These are phyloP conservation scores for Lentinus brumalis DNA, from an alignment of 768 basidiomycete genomes.

Conservation along the genomic window DNA sequence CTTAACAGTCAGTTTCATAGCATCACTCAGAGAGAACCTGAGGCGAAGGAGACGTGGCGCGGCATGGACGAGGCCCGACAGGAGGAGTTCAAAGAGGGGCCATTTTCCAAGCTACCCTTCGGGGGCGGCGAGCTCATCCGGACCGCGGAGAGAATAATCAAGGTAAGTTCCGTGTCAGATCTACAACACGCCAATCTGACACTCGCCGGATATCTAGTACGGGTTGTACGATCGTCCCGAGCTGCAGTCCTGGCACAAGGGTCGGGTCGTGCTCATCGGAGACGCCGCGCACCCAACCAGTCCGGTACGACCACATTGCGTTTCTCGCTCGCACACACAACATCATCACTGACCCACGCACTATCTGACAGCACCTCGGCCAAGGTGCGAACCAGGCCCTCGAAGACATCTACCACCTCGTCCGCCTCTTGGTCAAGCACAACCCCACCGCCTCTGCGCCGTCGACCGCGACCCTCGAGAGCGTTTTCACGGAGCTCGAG, in stretches of 20 bases:
- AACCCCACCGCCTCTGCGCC: conserved; percentile 32
- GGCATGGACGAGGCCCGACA: conserved; percentile 33
- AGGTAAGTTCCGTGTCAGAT: conserved; percentile 4
- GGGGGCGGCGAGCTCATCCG: conserved; percentile 30
- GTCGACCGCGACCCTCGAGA: conserved; percentile 30
- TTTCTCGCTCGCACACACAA: neutral
- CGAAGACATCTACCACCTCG: conserved; percentile 42
- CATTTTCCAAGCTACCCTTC: conserved; percentile 27
- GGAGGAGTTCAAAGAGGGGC: conserved; percentile 26
- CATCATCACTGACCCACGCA: neutral
- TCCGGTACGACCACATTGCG: conserved; percentile 36
- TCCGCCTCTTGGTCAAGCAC: conserved; percentile 35
- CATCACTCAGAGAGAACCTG: conserved; percentile 39
- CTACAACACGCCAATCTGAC: too few species aligned
- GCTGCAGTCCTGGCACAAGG: conserved; percentile 42
- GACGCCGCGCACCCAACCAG: conserved; percentile 51
- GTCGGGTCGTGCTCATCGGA: conserved; percentile 44
- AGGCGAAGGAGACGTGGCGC: conserved; percentile 46
- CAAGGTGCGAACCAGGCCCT: conserved; percentile 50
- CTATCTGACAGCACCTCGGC: conserved; percentile 40
- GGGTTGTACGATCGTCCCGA: conserved; percentile 48
- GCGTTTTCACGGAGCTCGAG: conserved; percentile 39
- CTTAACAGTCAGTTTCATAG: conserved; percentile 18
- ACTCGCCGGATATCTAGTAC: conserved; percentile 27
- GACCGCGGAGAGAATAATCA: conserved; percentile 29